Evolutionary conservation across 2,329 filamentous ascomycete species (phyloP), one percentile per base, ranked within the genome.

Genomic region (Parastagonospora avenae): DNA sequence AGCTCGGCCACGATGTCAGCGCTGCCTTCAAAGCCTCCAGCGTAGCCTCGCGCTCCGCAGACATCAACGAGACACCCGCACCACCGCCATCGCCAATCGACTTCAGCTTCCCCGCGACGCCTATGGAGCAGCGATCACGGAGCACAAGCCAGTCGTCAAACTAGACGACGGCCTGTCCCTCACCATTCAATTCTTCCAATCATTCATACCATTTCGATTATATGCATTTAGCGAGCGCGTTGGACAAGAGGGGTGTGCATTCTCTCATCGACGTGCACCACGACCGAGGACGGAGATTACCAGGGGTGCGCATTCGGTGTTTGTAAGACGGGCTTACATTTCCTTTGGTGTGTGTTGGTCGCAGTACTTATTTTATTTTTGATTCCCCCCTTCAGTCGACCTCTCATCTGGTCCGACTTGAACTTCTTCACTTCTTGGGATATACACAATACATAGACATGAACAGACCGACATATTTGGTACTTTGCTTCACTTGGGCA

Each of bases 31-130:
- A 75, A 54, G 70, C 72, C 47, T 71, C 60, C n/a, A 54, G 48
- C 46, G 52, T 66, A 24, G 49, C 56, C 29, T 65, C 64, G 8
- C 69, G 67, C 57, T 57, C 62, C 38, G 56, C 52, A 9, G 62
- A 66, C 30, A 62, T 70, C 55, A 64, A 66, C 58, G 72, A 74
- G 60, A 74, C 71, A 1, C 71, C 72, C 10, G 73, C 74, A n/a
- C 74, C 74, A 24, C 73, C 74, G 7, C 73, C 73, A 38, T 73
- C 69, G 11, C 74, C 74, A 9, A 70, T 76, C 55, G 74, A 75
- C 60, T 76, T 74, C 55, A 70, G 67, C 35, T 74, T 73, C 54
- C 65, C 70, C 7, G 63, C 58, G n/a, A 70, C 68, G 19, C 68
- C 68, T 4, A 59, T 62, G 15, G 66, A 67, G 46, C 50, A 59